Conservation (phyloP, 2,329 filamentous ascomycete genomes). For the Dothideomycetes sp. region DNA sequence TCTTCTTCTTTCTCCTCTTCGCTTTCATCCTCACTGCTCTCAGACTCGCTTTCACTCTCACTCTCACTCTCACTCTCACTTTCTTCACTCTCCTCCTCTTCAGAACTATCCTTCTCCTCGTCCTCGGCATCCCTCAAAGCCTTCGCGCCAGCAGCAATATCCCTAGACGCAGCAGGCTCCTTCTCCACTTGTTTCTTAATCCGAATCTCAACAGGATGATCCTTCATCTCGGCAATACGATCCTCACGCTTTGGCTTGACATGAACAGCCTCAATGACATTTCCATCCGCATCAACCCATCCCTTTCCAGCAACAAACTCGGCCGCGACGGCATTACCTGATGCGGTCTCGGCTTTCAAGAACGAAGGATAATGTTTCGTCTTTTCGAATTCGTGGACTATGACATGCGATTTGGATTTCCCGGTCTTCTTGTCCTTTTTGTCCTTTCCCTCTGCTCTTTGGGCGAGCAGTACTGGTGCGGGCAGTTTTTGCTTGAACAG, state of each 20-base stretch:
- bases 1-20: conserved; percentile 1
- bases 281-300: conserved; percentile 75
- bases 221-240: conserved; percentile 3
- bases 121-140: conserved; percentile 13
- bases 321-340: conserved; percentile 36
- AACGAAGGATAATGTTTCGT: conserved; percentile 76
- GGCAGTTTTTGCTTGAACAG: conserved; percentile 69
- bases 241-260: conserved; percentile 11
- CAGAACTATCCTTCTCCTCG: conserved; percentile 12
- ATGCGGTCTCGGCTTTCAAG: conserved; percentile 48
- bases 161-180: conserved; percentile 12
- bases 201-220: conserved; percentile 5
- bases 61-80: conserved; percentile 2
- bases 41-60: conserved; percentile 4
- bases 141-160: conserved; percentile 9
- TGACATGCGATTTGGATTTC: conserved; percentile 41
- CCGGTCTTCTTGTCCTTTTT: conserved; percentile 53
- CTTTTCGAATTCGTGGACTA: conserved; percentile 85
- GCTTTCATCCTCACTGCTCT: background rate
- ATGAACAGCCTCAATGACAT: conserved; percentile 54
- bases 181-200: conserved; percentile 15
- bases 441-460: conserved; percentile 45
- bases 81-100: conserved; percentile 2
- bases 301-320: conserved; percentile 77
- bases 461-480: conserved; percentile 1